Evolutionary conservation across 2,329 filamentous ascomycete species (phyloP).

Genomic region (Dendrostoma leiphaemia): DNA sequence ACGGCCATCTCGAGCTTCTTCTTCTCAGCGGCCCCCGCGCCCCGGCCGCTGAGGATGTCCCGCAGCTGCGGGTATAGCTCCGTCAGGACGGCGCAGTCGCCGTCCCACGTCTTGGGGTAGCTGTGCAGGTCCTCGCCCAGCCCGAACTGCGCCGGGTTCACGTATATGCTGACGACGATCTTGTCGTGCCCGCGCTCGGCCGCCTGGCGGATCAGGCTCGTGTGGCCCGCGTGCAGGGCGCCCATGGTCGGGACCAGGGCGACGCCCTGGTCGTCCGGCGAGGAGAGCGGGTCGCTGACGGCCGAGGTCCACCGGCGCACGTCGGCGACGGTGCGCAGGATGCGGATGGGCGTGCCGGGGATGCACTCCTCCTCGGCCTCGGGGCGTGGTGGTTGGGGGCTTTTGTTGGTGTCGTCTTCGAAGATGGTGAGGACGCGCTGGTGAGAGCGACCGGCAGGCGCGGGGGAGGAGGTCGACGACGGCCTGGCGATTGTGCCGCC

Average conservation of each 20-base stretch:
- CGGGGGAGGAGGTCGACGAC: background rate
- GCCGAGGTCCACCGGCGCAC: conserved; percentile 67
- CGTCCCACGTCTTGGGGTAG: conserved; percentile 87
- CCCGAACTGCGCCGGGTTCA: conserved; percentile 97
- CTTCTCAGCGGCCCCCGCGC: conserved; percentile 52
- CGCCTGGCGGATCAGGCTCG: conserved; percentile 80
- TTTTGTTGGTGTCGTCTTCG: conserved; percentile 16
- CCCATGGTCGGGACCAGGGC: conserved; percentile 97
- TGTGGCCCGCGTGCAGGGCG: conserved; percentile 87
- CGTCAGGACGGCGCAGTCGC: conserved; percentile 67
- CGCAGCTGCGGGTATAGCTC: conserved; percentile 66
- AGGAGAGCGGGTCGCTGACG: conserved; percentile 65
- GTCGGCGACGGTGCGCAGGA: conserved; percentile 73
- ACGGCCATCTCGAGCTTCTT: conserved; percentile 58
- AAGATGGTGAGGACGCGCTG: conserved; percentile 8
- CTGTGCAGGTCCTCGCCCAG: conserved; percentile 80
- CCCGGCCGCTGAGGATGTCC: conserved; percentile 23
- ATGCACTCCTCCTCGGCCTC: conserved; percentile 40
- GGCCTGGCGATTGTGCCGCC: too few relatives aligned
- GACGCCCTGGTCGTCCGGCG: conserved; percentile 67
- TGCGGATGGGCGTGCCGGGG: conserved; percentile 57
- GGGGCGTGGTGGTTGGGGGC: conserved; percentile 18
- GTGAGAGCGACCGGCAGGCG: background rate
- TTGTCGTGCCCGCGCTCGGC: conserved; percentile 76
- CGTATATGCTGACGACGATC: conserved; percentile 88